These are phyloP conservation scores for Takashimella koratensis DNA, from an alignment of 1,284 basidiomycete genomes.

Conservation along the genomic window DNA sequence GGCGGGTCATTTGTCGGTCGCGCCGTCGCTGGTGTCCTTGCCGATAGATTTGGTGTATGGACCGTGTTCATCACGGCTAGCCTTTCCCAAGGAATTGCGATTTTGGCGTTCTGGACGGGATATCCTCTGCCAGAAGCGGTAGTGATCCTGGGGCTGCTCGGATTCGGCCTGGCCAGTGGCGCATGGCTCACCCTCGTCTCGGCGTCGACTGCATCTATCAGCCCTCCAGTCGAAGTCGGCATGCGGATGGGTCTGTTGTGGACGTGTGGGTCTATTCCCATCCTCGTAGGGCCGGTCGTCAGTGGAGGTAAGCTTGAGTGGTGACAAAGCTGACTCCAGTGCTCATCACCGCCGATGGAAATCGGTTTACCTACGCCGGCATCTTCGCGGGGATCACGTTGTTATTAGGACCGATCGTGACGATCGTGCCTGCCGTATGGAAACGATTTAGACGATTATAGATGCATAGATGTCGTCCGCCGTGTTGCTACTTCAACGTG, in stretches of 20 bases:
- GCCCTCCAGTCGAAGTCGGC: conserved; percentile 41
- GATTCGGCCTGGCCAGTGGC: conserved; percentile 35
- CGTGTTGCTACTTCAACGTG: background rate
- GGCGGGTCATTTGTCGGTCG: conserved; percentile 6
- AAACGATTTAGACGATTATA: background rate
- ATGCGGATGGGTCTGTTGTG: conserved; percentile 46
- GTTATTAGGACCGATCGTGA: background rate
- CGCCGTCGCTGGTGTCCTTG: conserved; percentile 2
- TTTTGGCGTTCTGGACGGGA: background rate
- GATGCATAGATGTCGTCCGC: background rate
- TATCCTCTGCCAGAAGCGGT: background rate
- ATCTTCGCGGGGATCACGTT: conserved; percentile 31
- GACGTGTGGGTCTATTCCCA: conserved; percentile 27
- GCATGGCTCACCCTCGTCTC: conserved; percentile 38
- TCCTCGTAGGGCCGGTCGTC: conserved; percentile 39
- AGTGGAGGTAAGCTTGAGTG: conserved; percentile 32
- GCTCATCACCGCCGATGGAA: conserved; percentile 4
- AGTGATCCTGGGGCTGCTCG: conserved; percentile 32
- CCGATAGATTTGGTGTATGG: conserved; percentile 12
- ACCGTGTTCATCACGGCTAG: conserved; percentile 1
- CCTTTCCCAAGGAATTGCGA: background rate
- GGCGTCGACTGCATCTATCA: conserved; percentile 36
- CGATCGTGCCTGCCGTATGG: background rate
- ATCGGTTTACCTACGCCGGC: conserved; percentile 30
- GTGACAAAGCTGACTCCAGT: background rate